Conservation (phyloP, 2,329 filamentous ascomycete species). For the Stagonosporopsis chrysanthemi region DNA sequence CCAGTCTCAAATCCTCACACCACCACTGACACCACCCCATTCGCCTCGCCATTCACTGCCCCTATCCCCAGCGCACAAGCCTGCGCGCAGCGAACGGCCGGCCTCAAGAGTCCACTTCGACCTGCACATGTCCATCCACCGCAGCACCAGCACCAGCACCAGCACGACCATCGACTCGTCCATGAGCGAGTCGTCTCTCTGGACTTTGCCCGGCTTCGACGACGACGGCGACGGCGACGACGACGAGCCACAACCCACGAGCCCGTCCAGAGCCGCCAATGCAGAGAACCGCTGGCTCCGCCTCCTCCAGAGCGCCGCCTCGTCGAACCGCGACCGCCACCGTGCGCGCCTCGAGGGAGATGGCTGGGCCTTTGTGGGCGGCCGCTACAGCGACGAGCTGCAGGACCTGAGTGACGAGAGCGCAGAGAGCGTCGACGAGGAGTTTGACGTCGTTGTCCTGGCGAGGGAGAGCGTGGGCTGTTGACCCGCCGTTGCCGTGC, state of each 20-base stretch:
- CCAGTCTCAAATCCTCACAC: slow-evolving; percentile 11
- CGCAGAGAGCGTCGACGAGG: slow-evolving; percentile 43
- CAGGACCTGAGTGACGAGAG: slow-evolving; percentile 26
- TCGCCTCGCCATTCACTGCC: neutral
- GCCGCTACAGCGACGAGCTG: slow-evolving; percentile 28
- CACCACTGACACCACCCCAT: slow-evolving; percentile 7
- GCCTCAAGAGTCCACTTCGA: slow-evolving; percentile 14
- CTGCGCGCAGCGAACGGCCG: neutral
- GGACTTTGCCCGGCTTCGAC: slow-evolving; percentile 44
- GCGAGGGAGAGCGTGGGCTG: slow-evolving; percentile 9
- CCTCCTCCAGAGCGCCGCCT: slow-evolving; percentile 36
- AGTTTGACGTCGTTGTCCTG: slow-evolving; percentile 46
- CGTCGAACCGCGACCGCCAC: slow-evolving; percentile 41
- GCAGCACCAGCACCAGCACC: slow-evolving; percentile 36
- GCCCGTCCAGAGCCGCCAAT: neutral
- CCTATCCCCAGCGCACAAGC: neutral
- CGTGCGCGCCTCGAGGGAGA: slow-evolving; percentile 41
- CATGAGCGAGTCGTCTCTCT: slow-evolving; percentile 36
- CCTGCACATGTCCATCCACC: slow-evolving; percentile 27
- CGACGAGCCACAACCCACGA: slow-evolving; percentile 8
- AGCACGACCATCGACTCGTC: slow-evolving; percentile 31
- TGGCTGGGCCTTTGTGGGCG: slow-evolving; percentile 43
- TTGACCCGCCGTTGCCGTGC: neutral
- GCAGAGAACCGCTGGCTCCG: slow-evolving; percentile 24
- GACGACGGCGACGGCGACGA: slow-evolving; percentile 46